phyloP scores from a whole-genome alignment of 1,139 yeast species.

The Hansenula sp. region DNA sequence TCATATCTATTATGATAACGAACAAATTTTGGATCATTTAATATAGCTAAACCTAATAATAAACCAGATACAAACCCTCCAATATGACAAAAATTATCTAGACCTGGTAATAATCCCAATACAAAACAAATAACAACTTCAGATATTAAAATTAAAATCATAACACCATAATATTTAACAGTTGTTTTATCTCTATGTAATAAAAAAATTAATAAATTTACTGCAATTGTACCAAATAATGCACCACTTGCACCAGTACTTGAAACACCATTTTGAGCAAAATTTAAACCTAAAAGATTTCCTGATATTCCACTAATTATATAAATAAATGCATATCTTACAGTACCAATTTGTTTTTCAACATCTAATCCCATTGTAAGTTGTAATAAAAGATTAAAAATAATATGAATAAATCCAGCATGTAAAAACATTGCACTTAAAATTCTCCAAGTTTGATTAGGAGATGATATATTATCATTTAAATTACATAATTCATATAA shows the following conservation, averaged over 20 bases:
- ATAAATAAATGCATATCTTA: constrained; percentile 55
- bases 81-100: constrained; percentile 73
- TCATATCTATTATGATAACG: constrained; percentile 20
- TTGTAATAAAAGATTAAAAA: constrained; percentile 61
- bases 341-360: constrained; percentile 55
- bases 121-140: constrained; percentile 62
- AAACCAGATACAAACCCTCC: constrained; percentile 73
- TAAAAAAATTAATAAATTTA: constrained; percentile 53
- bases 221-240: constrained; percentile 64
- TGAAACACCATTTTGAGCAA: constrained; percentile 65
- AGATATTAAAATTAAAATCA: constrained; percentile 43
- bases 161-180: constrained; percentile 35
- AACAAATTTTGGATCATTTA: constrained; percentile 56
- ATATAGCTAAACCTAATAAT: constrained; percentile 44
- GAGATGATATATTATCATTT: constrained; percentile 28
- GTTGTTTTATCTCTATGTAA: constrained; percentile 43
- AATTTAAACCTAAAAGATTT: constrained; percentile 66
- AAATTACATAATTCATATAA: constrained; percentile 48
- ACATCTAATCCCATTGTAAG: constrained; percentile 57
- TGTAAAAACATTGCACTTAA: constrained; percentile 71
- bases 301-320: constrained; percentile 64
- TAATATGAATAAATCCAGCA: constrained; percentile 69
- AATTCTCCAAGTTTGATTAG: constrained; percentile 69
- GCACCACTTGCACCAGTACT: constrained; percentile 78
- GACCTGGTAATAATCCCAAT: constrained; percentile 66